Base-by-base conservation (phyloP, 2,329 filamentous ascomycete species). In the Colletotrichum australisinense region DNA sequence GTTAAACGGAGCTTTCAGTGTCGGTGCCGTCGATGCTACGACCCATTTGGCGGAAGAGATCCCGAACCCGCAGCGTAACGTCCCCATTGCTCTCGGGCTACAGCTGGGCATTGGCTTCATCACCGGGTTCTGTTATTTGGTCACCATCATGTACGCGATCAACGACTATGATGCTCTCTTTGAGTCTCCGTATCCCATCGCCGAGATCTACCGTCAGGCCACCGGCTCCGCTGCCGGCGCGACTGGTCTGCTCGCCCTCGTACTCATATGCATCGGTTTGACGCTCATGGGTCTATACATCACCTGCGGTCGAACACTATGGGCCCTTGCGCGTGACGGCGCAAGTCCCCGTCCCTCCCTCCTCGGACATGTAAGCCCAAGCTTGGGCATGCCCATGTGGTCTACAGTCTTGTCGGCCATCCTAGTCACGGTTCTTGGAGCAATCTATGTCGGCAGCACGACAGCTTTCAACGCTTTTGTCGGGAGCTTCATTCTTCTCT, bases 401-500 rank as follows among this genome's bases (percentile, higher is more conserved):
- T 84, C 93, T 2, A 94, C 76, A 76, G 83, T 78, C 75, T 86
- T 83, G 81, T 87, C 87, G 28, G 83, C 79, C 1, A 75, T 78
- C 0, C 75, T 85, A 1, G 79, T 84, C 0, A 90, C 90, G 0
- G 79, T 91, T 3, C 83, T 94, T 0, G 91, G 91, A 0, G 86
- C 85, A 55, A 91, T 94, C 57, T 93, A 93, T 75, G 86, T 94
- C 1, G 92, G 89, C n/a, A 90, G 86, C 73, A 87, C 85, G 1
- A 92, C 90, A 0, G 92, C 92, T 0, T 94, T 94, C 81, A 88
- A 89, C 55, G 92, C 92, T 0, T 89, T 94, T 30, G 88, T 93
- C 8, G 90, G 90, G 11, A 82, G 79, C 35, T 85, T 83, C 70
- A 83, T 84, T 35, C 78, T 83, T 0, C 76, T 83, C 8, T 83